These are phyloP conservation scores for Malassezia brasiliensis DNA, from an alignment of 1,284 basidiomycete genomes.

Conservation along the genomic window DNA sequence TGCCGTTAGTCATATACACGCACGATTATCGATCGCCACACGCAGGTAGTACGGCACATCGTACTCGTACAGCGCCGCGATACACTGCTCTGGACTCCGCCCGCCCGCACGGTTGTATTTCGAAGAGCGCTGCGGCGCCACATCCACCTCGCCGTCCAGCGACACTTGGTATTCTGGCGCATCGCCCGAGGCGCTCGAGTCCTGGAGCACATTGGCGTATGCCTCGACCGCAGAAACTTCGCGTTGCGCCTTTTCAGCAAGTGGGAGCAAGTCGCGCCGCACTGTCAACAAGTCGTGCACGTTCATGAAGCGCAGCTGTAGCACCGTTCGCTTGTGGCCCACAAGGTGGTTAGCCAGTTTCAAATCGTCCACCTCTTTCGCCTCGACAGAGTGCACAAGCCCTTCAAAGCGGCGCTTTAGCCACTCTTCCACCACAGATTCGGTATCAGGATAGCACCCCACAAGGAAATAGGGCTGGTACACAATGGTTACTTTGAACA, in stretches of 20 bases:
- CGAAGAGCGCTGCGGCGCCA: constrained; percentile 2
- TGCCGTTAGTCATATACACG: constrained; percentile 25
- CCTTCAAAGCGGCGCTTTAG: constrained; percentile 87
- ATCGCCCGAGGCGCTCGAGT: constrained; percentile 22
- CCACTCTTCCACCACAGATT: constrained; percentile 90
- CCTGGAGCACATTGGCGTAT: constrained; percentile 89
- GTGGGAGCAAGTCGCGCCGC: constrained; percentile 75
- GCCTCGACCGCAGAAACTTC: constrained; percentile 92
- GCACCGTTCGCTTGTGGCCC: constrained; percentile 75
- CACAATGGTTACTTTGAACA: constrained; percentile 87
- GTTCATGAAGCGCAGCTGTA: constrained; percentile 84
- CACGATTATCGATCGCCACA: constrained; percentile 87
- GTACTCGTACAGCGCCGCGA: constrained; percentile 89
- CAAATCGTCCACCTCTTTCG: constrained; percentile 84
- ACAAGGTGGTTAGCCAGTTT: constrained; percentile 91
- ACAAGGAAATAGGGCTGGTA: constrained; percentile 94
- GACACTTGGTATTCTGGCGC: constrained; percentile 21
- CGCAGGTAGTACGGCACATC: constrained; percentile 96
- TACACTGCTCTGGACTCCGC: constrained; percentile 73
- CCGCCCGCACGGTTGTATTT: constrained; percentile 19
- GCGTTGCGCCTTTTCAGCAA: constrained; percentile 80
- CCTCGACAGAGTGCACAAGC: constrained; percentile 60
- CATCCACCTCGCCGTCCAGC: constrained; percentile 28
- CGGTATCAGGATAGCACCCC: constrained; percentile 69
- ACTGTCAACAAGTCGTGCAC: constrained; percentile 81